These are phyloP conservation scores for Coemansia sp. DNA, from an alignment of 192 early-diverging fungal genomes.

Conservation along the genomic window DNA sequence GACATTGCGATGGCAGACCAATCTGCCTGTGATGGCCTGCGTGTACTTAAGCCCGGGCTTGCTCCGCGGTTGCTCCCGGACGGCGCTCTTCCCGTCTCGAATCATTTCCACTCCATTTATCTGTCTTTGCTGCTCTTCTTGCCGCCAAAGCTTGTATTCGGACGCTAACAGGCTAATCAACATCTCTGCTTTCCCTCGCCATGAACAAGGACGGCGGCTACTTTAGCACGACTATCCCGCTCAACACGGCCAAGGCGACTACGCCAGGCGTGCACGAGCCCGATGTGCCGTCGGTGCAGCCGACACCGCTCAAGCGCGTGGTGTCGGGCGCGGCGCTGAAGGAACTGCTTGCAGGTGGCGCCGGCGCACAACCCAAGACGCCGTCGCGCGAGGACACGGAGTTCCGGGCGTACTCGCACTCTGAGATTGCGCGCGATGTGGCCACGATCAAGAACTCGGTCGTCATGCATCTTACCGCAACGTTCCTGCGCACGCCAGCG, in stretches of 20 bases:
- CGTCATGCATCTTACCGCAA: slow-evolving; percentile 84
- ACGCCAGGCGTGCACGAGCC: slow-evolving; percentile 37
- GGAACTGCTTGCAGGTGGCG: slow-evolving; percentile 46
- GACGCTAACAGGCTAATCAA: no score
- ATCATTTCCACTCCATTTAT: neutral
- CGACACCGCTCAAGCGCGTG: slow-evolving; percentile 49
- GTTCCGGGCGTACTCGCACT: slow-evolving; percentile 50
- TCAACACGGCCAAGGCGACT: slow-evolving; percentile 49
- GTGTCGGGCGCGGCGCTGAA: slow-evolving; percentile 50
- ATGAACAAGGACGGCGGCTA: slow-evolving; percentile 37
- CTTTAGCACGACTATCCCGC: slow-evolving; percentile 49
- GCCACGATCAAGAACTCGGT: slow-evolving; percentile 79
- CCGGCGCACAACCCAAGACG: slow-evolving; percentile 41
- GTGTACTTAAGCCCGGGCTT: neutral
- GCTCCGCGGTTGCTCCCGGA: neutral
- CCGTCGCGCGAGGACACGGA: slow-evolving; percentile 35
- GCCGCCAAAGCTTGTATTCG: no score
- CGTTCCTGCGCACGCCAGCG: slow-evolving; percentile 79
- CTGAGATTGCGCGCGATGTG: slow-evolving; percentile 56
- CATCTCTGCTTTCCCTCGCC: neutral
- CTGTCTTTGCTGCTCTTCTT: neutral
- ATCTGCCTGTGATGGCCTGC: no score
- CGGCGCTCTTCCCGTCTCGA: no score
- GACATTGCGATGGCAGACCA: no score
- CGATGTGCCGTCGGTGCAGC: slow-evolving; percentile 31